Percentiles rank a stretch among this genome's conserved stretches.
Conservation (phyloP, 2,329 filamentous ascomycete genomes). For the Nemania diffusa region DNA sequence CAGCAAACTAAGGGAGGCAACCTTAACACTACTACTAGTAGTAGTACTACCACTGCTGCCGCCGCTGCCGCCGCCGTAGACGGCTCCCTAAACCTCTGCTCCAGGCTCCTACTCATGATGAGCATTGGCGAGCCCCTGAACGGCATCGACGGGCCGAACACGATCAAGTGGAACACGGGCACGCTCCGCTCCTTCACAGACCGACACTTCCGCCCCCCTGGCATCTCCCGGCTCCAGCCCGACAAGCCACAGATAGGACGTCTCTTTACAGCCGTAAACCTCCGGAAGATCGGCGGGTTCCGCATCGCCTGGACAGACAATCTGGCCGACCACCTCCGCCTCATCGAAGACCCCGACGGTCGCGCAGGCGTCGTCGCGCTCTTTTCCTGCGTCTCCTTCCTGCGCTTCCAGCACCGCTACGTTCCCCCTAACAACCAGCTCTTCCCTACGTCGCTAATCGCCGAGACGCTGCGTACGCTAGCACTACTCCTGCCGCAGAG, state of each 20-base stretch:
- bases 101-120: conserved; percentile 32
- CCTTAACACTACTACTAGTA: neutral
- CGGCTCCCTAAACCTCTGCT: conserved; percentile 31
- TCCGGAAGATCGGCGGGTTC: conserved; percentile 51
- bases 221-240: conserved; percentile 22
- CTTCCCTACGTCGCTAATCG: conserved; percentile 47
- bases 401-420: conserved; percentile 40
- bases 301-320: conserved; percentile 50
- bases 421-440: conserved; percentile 29
- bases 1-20: conserved; percentile 1
- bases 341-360: conserved; percentile 51
- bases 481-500: conserved; percentile 50
- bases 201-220: conserved; percentile 12
- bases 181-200: conserved; percentile 26
- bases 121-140: conserved; percentile 31
- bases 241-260: conserved; percentile 36
- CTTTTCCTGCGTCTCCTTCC: conserved; percentile 53
- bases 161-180: conserved; percentile 22
- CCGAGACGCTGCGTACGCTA: conserved; percentile 52
- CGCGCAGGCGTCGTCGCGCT: no score
- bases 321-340: conserved; percentile 52
- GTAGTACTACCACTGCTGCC: neutral
- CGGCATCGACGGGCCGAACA: conserved; percentile 26
- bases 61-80: conserved; percentile 4
- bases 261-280: conserved; percentile 40